Percentiles rank a stretch among this genome's conserved stretches.
phyloP scores from a whole-genome alignment of 23 red algal genomes.

The Agarophyton chilense region DNA sequence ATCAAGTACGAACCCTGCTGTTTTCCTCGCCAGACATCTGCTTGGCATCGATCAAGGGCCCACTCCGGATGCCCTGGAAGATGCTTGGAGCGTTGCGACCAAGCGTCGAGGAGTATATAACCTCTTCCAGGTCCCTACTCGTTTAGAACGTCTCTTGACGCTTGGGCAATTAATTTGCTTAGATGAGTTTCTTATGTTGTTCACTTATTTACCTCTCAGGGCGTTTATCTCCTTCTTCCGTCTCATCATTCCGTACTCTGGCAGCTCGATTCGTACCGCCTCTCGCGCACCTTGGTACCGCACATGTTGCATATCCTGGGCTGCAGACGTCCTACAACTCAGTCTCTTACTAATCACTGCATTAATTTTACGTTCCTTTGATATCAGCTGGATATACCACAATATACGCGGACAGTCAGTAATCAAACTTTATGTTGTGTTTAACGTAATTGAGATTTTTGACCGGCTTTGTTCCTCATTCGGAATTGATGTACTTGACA shows the following conservation, averaged over 20 bases:
- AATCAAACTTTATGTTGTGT: conserved; percentile 95
- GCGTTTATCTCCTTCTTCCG: conserved; percentile 5
- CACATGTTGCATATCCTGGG: conserved; percentile 6
- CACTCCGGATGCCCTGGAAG: conserved; percentile 40
- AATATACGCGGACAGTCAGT: conserved; percentile 89
- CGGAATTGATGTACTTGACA: conserved; percentile 85
- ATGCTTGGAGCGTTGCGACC: conserved; percentile 58
- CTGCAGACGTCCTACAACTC: conserved; percentile 50
- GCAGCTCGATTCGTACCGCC: background rate
- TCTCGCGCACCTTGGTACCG: conserved; percentile 3
- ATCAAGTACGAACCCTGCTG: background rate
- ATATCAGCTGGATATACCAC: conserved; percentile 85
- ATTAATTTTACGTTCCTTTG: conserved; percentile 31
- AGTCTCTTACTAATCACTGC: conserved; percentile 43
- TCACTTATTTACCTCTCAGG: conserved; percentile 79
- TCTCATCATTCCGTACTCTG: background rate
- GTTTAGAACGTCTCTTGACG: conserved; percentile 70
- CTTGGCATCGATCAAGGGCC: conserved; percentile 8
- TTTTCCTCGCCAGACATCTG: background rate
- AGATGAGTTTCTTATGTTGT: conserved; percentile 80
- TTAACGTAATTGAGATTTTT: conserved; percentile 96
- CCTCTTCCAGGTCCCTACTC: conserved; percentile 80
- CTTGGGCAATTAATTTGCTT: conserved; percentile 82
- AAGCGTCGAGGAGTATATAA: conserved; percentile 79
- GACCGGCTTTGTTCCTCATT: conserved; percentile 80